Conservation (phyloP, 257 asterid species). For the Craterostigma plantagineum region DNA sequence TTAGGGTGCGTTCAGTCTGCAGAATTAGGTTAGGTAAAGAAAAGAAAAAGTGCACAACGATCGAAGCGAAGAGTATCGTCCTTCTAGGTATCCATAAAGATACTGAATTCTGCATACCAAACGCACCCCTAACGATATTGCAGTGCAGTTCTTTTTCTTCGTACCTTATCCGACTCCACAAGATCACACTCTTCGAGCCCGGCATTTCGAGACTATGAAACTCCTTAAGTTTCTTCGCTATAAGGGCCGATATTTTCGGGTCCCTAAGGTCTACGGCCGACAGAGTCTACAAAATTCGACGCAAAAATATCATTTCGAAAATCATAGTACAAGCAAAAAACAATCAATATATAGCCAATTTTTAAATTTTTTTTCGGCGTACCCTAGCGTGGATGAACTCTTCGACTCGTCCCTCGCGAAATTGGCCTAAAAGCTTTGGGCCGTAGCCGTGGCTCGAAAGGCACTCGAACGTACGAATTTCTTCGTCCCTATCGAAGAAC, state of each 20-base stretch:
- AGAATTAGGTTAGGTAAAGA: no score
- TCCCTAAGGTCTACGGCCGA: constrained; percentile 68
- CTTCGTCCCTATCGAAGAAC: constrained; percentile 68
- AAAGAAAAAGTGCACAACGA: no score
- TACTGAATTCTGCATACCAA: no score
- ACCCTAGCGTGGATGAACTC: constrained; percentile 92
- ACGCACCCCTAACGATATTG: no score
- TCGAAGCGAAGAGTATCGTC: no score
- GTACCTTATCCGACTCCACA: constrained; percentile 86
- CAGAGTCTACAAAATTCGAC: constrained; percentile 39
- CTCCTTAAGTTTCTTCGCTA: constrained; percentile 58
- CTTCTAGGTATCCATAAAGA: no score
- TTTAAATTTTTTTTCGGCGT: constrained; percentile 17
- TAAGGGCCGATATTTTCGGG: constrained; percentile 32
- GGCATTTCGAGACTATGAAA: constrained; percentile 74
- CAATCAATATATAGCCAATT: no score
- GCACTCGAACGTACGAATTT: constrained; percentile 44
- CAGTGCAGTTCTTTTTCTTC: not conserved
- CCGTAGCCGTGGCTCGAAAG: constrained; percentile 58
- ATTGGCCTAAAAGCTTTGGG: constrained; percentile 60
- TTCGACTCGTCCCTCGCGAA: constrained; percentile 66
- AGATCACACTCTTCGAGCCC: constrained; percentile 23
- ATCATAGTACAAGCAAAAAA: no score
- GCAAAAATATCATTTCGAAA: no score
- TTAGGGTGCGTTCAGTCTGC: no score